These are phyloP conservation scores for Botrytis deweyae DNA, from an alignment of 2,329 filamentous ascomycete genomes.

Conservation along the genomic window DNA sequence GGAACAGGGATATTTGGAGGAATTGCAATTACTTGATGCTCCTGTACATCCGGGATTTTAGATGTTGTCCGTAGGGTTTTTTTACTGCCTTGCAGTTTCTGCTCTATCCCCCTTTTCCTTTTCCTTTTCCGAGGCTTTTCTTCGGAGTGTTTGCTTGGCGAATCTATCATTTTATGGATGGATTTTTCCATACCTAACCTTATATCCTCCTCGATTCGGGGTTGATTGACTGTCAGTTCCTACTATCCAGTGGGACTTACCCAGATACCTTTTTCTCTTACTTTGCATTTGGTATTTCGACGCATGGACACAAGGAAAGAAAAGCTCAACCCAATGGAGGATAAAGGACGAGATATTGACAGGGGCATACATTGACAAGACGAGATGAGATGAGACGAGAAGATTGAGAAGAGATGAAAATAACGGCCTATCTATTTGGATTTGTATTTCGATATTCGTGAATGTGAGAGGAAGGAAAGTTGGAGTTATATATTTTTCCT, in stretches of 20 bases:
- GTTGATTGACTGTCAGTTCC: neutral
- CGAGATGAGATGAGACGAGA: neutral
- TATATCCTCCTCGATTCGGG: neutral
- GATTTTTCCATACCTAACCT: neutral
- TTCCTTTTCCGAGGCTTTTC: neutral
- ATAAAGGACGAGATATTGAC: neutral
- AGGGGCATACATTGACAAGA: neutral
- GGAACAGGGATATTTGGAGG: constrained; percentile 38
- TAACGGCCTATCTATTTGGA: neutral
- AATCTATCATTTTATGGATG: neutral
- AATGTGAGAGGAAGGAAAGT: neutral
- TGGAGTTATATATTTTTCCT: neutral
- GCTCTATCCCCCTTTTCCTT: neutral
- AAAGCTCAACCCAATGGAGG: neutral
- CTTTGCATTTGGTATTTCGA: neutral
- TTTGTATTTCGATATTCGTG: neutral
- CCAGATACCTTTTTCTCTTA: neutral
- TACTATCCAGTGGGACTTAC: neutral
- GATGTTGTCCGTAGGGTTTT: neutral
- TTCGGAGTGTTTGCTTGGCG: neutral
- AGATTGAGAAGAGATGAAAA: neutral
- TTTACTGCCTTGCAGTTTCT: neutral
- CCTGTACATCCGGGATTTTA: constrained; percentile 6
- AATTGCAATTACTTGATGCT: constrained; percentile 33
- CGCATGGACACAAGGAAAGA: neutral